Percentiles rank a stretch among this genome's conserved stretches.
Evolutionary conservation across 257 asterid species (phyloP).

Genomic region (Thymus mandschuricus): DNA sequence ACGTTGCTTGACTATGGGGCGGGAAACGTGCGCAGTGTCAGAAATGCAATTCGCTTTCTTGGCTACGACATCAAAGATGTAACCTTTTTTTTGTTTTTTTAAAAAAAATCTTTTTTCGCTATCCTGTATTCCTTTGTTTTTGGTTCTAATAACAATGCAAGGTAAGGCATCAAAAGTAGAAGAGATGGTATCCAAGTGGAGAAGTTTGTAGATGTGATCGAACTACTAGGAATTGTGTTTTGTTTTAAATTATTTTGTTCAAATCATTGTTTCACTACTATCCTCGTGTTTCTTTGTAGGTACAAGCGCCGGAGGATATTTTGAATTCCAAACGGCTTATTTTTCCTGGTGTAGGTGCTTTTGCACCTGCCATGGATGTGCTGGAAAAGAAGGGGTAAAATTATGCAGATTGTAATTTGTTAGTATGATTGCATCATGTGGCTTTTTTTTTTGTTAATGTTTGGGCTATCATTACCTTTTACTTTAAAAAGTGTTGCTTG

Average conservation of each 20-base stretch:
- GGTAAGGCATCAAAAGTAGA: not conserved
- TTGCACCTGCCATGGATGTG: constrained; percentile 97
- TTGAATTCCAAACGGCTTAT: constrained; percentile 79
- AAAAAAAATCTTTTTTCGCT: too few species aligned
- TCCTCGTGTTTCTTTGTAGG: constrained; percentile 46
- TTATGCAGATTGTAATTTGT: constrained; percentile 1
- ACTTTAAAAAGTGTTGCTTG: not conserved
- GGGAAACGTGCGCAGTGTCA: constrained; percentile 91
- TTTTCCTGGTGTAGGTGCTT: constrained; percentile 98
- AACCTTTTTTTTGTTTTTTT: not conserved
- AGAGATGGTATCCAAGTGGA: not conserved
- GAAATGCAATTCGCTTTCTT: constrained; percentile 80
- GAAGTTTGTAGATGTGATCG: not conserved
- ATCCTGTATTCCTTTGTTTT: not conserved
- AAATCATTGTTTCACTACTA: constrained; percentile 13
- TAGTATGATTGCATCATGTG: constrained; percentile 11
- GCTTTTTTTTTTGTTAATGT: not conserved
- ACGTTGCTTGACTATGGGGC: constrained; percentile 98
- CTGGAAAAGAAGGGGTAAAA: constrained; percentile 74
- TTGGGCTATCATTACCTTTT: not conserved
- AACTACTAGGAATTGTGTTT: constrained; percentile 8
- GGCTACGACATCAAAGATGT: constrained; percentile 88
- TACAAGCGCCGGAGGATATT: constrained; percentile 81
- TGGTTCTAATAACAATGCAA: not conserved
- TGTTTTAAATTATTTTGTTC: not conserved